These are phyloP conservation scores for Coniochaeta sp. DNA, from an alignment of 2,329 filamentous ascomycete species.

Conservation along the genomic window DNA sequence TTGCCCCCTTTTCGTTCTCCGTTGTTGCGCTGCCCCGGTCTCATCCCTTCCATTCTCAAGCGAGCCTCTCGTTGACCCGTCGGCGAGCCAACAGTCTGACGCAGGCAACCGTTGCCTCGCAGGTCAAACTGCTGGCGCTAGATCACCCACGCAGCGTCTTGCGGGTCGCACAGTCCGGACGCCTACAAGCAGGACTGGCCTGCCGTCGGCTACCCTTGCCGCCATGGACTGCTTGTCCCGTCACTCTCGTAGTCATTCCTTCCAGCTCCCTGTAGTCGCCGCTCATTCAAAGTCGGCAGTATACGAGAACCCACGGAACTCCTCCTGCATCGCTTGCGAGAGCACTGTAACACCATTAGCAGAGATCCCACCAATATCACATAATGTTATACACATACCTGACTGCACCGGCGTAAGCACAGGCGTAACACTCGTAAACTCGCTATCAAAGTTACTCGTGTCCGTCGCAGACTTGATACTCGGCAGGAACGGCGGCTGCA, in stretches of 20 bases:
- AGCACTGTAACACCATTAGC: constrained; percentile 53
- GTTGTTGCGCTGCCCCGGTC: no score
- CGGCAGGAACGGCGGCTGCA: constrained; percentile 83
- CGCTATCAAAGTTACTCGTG: constrained; percentile 98
- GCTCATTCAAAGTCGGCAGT: constrained; percentile 77
- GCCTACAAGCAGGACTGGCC: no score
- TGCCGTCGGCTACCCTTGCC: no score
- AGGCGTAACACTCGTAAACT: constrained; percentile 97
- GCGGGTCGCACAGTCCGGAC: no score
- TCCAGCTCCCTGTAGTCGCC: not conserved
- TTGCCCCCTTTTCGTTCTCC: no score
- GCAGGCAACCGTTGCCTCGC: no score
- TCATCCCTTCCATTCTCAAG: no score
- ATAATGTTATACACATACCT: constrained; percentile 58
- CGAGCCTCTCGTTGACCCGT: no score
- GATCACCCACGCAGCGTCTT: no score
- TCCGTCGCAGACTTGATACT: constrained; percentile 87
- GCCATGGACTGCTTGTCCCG: no score
- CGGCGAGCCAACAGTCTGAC: no score
- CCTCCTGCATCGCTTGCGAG: constrained; percentile 98
- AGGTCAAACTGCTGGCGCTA: no score
- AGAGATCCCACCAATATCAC: not conserved
- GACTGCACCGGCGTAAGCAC: constrained; percentile 96
- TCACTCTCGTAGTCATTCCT: not conserved
- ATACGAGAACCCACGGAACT: constrained; percentile 98